Conservation (phyloP, 2,329 filamentous ascomycete species). For the Clonostachys byssicola region DNA sequence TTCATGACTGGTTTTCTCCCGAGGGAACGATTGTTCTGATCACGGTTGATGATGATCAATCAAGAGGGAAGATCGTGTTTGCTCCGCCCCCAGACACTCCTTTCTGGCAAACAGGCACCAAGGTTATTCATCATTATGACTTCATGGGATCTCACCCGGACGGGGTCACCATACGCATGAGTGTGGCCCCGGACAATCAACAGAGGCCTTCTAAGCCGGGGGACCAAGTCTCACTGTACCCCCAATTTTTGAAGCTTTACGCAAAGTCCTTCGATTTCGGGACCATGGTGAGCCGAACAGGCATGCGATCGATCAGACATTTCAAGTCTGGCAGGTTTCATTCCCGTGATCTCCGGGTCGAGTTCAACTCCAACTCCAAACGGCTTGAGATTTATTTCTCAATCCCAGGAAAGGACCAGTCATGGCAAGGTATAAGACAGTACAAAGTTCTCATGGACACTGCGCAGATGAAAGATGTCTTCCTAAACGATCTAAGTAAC, state of each 20-base stretch:
- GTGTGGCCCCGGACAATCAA: no score
- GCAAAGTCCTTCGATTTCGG: conserved; percentile 56
- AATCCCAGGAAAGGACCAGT: conserved; percentile 5
- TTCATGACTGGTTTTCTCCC: neutral
- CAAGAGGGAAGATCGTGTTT: no score
- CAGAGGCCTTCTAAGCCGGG: no score
- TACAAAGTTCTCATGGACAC: conserved; percentile 42
- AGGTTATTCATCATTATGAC: no score
- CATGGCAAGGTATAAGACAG: conserved; percentile 8
- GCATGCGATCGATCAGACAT: conserved; percentile 29
- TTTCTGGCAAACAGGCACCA: no score
- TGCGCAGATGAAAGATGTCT: conserved; percentile 36
- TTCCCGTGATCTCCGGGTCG: conserved; percentile 13
- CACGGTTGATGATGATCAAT: no score
- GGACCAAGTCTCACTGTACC: no score
- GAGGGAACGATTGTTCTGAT: neutral
- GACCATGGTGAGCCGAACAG: conserved; percentile 43
- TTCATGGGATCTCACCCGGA: no score
- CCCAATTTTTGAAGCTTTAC: neutral
- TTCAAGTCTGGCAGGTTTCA: neutral
- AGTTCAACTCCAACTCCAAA: conserved; percentile 20
- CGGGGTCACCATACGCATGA: no score
- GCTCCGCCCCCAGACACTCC: no score
- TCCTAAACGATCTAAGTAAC: conserved; percentile 18
- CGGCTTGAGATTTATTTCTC: conserved; percentile 23